A percentile compares a stretch with the other conserved stretches of the same genome.
phyloP scores from a whole-genome alignment of 1,284 basidiomycete genomes.

The Leucocoprinus gongylophorus region DNA sequence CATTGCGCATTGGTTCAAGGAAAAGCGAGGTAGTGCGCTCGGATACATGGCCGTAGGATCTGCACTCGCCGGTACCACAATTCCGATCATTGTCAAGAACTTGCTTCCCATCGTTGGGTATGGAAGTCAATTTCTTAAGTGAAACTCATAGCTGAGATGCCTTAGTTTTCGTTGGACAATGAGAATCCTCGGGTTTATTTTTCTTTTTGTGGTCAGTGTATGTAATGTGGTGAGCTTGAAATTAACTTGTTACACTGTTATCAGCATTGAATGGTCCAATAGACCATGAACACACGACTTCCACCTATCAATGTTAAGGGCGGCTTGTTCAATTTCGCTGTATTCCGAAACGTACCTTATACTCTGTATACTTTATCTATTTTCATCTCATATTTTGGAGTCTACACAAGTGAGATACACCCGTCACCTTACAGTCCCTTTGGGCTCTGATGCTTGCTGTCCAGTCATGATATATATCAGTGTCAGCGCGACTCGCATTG shows the following conservation, averaged over 20 bases:
- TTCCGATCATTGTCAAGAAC: conserved; percentile 40
- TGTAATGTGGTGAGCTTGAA: conserved; percentile 36
- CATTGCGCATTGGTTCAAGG: conserved; percentile 47
- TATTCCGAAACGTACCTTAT: conserved; percentile 40
- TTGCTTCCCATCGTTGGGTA: conserved; percentile 42
- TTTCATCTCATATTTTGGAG: conserved; percentile 44
- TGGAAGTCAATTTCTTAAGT: conserved; percentile 17
- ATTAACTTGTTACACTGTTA: neutral
- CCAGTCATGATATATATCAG: conserved; percentile 41
- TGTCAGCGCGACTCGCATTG: conserved; percentile 32
- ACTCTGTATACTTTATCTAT: conserved; percentile 35
- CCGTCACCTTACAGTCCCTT: neutral
- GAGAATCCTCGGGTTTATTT: conserved; percentile 50
- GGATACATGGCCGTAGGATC: conserved; percentile 37
- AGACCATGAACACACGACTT: conserved; percentile 44
- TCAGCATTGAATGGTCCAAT: neutral
- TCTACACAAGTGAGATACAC: conserved; percentile 44
- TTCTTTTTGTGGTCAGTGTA: conserved; percentile 35
- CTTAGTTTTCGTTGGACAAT: conserved; percentile 55
- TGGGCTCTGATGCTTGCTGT: neutral
- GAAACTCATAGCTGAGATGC: conserved; percentile 25
- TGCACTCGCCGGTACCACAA: conserved; percentile 40
- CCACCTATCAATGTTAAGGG: conserved; percentile 37
- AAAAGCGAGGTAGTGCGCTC: conserved; percentile 35
- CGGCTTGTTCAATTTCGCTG: conserved; percentile 39